Conservation (phyloP, 192 early-diverging fungal genomes). For the Mortierella alpina region DNA sequence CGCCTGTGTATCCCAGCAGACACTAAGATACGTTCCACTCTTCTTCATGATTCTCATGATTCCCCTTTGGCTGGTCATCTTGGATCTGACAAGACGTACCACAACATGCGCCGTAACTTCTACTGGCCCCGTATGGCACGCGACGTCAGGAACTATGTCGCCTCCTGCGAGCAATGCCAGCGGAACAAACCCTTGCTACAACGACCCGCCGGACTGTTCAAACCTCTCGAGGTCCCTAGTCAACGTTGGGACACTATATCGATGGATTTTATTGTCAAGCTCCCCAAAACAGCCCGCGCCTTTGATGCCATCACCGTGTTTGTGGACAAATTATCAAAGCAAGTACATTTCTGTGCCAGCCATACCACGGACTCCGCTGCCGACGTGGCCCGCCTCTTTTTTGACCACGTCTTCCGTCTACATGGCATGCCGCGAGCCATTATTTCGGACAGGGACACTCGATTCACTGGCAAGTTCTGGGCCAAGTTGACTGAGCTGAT, state of each 20-base stretch:
- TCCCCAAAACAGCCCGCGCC: neutral
- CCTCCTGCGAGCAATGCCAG: slow-evolving; percentile 25
- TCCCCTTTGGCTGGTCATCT: slow-evolving; percentile 36
- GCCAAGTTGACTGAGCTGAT: slow-evolving; percentile 24
- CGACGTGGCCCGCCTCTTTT: slow-evolving; percentile 16
- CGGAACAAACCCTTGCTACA: slow-evolving; percentile 25
- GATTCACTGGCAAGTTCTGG: slow-evolving; percentile 58
- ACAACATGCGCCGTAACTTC: neutral
- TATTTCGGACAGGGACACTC: slow-evolving; percentile 56
- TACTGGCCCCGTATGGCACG: slow-evolving; percentile 18
- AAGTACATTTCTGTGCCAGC: slow-evolving; percentile 20
- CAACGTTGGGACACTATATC: slow-evolving; percentile 35
- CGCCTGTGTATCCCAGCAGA: slow-evolving; percentile 3
- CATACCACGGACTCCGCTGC: neutral
- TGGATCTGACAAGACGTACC: slow-evolving; percentile 36
- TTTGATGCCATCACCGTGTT: too few relatives aligned
- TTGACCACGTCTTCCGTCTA: slow-evolving; percentile 20
- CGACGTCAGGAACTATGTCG: slow-evolving; percentile 5
- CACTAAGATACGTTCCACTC: neutral
- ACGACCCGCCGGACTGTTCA: slow-evolving; percentile 28
- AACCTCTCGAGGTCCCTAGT: slow-evolving; percentile 23
- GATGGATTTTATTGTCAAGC: slow-evolving; percentile 54
- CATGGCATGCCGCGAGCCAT: slow-evolving; percentile 57
- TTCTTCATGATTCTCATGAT: slow-evolving; percentile 26
- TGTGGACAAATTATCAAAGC: slow-evolving; percentile 53